phyloP scores from a whole-genome alignment of 768 basidiomycete species.

The Candolleomyces aberdarensis region DNA sequence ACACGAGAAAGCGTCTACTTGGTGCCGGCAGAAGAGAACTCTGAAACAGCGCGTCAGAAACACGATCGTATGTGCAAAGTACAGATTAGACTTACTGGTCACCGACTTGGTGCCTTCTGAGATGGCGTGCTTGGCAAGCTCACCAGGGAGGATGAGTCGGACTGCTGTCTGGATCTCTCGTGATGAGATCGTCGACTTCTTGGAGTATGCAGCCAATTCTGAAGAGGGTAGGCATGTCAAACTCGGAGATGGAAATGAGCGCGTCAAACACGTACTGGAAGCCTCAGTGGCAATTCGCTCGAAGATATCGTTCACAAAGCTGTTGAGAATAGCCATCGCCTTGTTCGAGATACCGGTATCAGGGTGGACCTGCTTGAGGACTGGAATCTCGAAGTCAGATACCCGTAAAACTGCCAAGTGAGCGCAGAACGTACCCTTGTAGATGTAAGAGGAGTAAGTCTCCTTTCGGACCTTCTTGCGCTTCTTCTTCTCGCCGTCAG shows the following conservation, averaged over 20 bases:
- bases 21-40: too few relatives aligned
- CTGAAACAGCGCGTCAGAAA: too few relatives aligned
- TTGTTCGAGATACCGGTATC: slow-evolving; percentile 99
- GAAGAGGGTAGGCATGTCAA: slow-evolving; percentile 8
- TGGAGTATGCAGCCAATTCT: slow-evolving; percentile 97
- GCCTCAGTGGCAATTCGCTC: slow-evolving; percentile 90
- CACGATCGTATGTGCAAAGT: too few relatives aligned
- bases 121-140: slow-evolving; percentile 98
- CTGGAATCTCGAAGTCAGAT: slow-evolving; percentile 34
- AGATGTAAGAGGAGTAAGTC: slow-evolving; percentile 94
- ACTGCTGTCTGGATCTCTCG: slow-evolving; percentile 98
- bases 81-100: slow-evolving; percentile 40
- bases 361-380: slow-evolving; percentile 96
- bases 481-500: slow-evolving; percentile 83
- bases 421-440: slow-evolving; percentile 60
- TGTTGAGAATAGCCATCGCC: slow-evolving; percentile 96
- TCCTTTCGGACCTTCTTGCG: slow-evolving; percentile 86
- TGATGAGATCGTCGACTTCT: slow-evolving; percentile 98
- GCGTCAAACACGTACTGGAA: slow-evolving; percentile 56
- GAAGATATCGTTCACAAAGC: slow-evolving; percentile 94
- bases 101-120: slow-evolving; percentile 79
- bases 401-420: neutral
- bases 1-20: too few relatives aligned
- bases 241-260: neutral
- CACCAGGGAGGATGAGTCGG: slow-evolving; percentile 94